Evolutionary conservation across 179 eudicot genomes (phyloP), one percentile per base, ranked within the genome.

Genomic region (Actinidia arguta): DNA sequence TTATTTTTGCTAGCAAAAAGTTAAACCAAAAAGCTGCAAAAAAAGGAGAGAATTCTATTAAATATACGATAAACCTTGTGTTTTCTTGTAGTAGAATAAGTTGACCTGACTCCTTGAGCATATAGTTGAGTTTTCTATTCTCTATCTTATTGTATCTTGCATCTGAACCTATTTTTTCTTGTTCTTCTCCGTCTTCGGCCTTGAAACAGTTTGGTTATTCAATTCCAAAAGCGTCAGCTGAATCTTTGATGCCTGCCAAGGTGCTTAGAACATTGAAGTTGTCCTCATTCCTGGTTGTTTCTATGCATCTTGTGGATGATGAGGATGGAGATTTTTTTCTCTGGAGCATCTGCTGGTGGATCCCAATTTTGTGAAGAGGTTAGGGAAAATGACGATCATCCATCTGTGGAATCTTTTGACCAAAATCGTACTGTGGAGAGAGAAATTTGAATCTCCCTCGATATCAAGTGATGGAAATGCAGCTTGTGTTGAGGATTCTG

Each of bases 401-500:
- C 8, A 24, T 1, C 73, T 52, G 58, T 50, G 16, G 84, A 69
- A 42, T 17, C 50, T 56, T 52, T 18, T 27, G 72, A 22, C 73
- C 27, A 79, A 50, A 64, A 51, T 24, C 48, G 75, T 52, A 67
- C 69, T 61, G 71, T 76, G 39, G 69, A 2, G 10, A 64, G 27
- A 39, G 82, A 73, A 27, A 3, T 64, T 31, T 74, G 83, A 67
- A 10, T 46, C 20, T 52, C 76, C 83, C 47, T 82, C 83, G 18
- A 46, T 47, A 5, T 75, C 82, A 42, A 70, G 73, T 76, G 82
- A 51, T 76, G 83, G 70, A 66, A 47, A 77, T 78, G 84, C 63
- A 42, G 66, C 36, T 52, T 88, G 79, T 67, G 85, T 86, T 16
- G 88, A 86, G 84, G 90, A 88, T 79, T 88, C 90, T 61, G 87